phyloP scores from a whole-genome alignment of 208 protist genomes.

The Wallacemonas sp. region DNA sequence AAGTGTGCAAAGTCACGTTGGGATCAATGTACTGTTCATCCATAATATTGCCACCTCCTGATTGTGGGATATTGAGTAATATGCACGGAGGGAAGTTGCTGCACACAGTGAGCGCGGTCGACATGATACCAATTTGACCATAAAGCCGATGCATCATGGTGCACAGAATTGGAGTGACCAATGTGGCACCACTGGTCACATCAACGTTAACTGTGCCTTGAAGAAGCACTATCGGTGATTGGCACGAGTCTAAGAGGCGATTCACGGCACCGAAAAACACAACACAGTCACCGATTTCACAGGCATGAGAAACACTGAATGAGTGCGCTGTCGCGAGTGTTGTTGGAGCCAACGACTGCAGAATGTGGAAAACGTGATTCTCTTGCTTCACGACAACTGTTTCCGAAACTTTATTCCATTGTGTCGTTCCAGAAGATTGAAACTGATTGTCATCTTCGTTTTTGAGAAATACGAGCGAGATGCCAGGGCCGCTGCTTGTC shows the following conservation, averaged over 20 bases:
- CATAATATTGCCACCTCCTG: conserved; percentile 18
- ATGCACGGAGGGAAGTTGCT: conserved; percentile 25
- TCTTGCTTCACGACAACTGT: conserved; percentile 15
- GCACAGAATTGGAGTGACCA: conserved; percentile 29
- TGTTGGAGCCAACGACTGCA: conserved; percentile 5
- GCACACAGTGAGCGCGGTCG: conserved; percentile 25
- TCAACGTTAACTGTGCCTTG: background rate
- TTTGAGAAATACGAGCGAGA: conserved; percentile 15
- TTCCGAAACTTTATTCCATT: conserved; percentile 20
- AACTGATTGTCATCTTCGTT: conserved; percentile 10
- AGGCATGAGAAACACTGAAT: conserved; percentile 22
- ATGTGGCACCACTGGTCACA: background rate
- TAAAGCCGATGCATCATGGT: conserved; percentile 31
- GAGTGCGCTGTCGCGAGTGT: conserved; percentile 9
- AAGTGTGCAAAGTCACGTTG: conserved; percentile 26
- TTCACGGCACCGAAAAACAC: conserved; percentile 28
- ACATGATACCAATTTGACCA: conserved; percentile 31
- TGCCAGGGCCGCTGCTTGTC: background rate
- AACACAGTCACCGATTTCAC: conserved; percentile 30
- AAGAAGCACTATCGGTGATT: background rate
- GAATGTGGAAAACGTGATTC: conserved; percentile 15
- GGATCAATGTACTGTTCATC: conserved; percentile 25
- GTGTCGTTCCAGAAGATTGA: conserved; percentile 4
- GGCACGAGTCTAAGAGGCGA: background rate
- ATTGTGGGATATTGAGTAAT: conserved; percentile 17